Evolutionary conservation across 2,329 filamentous ascomycete species (phyloP).

Genomic region (Fusarium sp.): DNA sequence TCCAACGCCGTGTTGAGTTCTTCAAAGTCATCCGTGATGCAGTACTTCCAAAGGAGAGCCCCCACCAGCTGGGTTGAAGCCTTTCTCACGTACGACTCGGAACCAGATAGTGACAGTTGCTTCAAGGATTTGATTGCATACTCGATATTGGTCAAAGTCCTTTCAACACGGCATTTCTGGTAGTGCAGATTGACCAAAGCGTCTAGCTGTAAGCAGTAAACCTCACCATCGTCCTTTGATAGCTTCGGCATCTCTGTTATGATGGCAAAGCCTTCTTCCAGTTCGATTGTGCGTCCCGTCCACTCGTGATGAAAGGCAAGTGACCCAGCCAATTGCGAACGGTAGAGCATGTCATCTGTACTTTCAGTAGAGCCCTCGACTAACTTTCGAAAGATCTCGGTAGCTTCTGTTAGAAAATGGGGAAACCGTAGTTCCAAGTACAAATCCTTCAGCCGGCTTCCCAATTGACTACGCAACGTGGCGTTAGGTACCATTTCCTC

Average conservation of each 20-base stretch:
- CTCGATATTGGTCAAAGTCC: fast-evolving
- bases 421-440: background rate
- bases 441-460: background rate
- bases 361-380: fast-evolving
- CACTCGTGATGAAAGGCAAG: background rate
- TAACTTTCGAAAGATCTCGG: fast-evolving
- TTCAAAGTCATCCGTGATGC: fast-evolving
- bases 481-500: background rate
- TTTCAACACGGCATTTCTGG: background rate
- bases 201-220: fast-evolving
- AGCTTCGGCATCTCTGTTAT: fast-evolving
- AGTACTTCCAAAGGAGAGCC: background rate
- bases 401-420: background rate
- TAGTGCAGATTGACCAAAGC: fast-evolving
- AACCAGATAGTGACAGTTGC: fast-evolving
- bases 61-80: background rate
- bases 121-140: fast-evolving
- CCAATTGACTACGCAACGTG: background rate
- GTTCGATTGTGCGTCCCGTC: background rate
- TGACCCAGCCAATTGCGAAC: background rate
- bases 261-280: background rate
- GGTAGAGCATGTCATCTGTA: fast-evolving
- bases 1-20: fast-evolving
- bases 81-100: fast-evolving
- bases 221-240: fast-evolving